Conservation (phyloP, 192 early-diverging fungal genomes). For the Coemansia sp. region DNA sequence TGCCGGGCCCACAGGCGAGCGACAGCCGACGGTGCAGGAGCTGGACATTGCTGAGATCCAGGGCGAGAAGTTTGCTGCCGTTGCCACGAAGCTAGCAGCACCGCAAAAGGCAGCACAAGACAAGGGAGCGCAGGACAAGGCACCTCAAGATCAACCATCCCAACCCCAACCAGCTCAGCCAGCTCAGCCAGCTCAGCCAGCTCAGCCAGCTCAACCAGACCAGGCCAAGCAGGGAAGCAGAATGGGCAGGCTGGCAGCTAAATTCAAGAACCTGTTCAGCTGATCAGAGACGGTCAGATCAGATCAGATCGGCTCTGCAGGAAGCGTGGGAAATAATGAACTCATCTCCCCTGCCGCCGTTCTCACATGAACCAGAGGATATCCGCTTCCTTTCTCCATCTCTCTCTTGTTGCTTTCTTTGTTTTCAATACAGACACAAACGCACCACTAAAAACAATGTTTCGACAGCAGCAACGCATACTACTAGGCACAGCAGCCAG, state of each 20-base stretch:
- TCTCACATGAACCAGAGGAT: too few relatives aligned
- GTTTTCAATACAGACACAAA: too few relatives aligned
- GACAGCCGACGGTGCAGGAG: conserved; percentile 22
- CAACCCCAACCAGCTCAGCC: not conserved
- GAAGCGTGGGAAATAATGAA: not conserved
- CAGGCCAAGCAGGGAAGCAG: not conserved
- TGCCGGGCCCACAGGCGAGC: conserved; percentile 21
- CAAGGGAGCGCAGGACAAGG: too few relatives aligned
- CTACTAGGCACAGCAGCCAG: too few relatives aligned
- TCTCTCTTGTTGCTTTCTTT: too few relatives aligned
- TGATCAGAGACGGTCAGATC: not conserved
- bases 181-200: not conserved
- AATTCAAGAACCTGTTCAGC: conserved; percentile 15
- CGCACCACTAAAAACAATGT: too few relatives aligned
- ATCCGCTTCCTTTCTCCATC: too few relatives aligned
- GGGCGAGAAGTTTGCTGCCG: conserved; percentile 33
- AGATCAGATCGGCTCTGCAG: not conserved
- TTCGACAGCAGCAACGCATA: too few relatives aligned
- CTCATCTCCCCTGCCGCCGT: too few relatives aligned
- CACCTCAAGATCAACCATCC: not conserved
- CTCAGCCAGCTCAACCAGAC: not conserved
- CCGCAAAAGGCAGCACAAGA: not conserved
- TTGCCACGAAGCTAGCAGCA: conserved; percentile 16
- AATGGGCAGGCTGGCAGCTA: not conserved
- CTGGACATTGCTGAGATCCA: conserved; percentile 39